Base-by-base conservation (phyloP, 2,329 filamentous ascomycete genomes). In the Didymellaceae sp. region DNA sequence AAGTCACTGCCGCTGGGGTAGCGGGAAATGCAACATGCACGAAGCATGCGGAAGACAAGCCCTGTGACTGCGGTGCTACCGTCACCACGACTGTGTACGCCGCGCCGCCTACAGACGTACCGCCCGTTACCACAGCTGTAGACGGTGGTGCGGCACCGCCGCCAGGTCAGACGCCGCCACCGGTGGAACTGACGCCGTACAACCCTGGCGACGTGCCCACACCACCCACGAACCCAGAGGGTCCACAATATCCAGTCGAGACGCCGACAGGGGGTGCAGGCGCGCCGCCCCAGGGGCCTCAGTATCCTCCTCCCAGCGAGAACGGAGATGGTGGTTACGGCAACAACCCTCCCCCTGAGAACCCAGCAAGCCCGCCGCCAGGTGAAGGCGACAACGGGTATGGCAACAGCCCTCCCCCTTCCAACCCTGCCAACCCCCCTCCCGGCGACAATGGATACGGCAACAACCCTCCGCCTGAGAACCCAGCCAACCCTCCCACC, bases 51-150 rank as follows among this genome's bases (percentile, higher is more conserved):
- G 20, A 22, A 10, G 33, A 33, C 3, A 34, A 44, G 46, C 33
- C 33, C 7, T 50, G 46, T 18, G 31, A 18, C 10, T 50, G 46
- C 26, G 39, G 38, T 28, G 26, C 26, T 10, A 39, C 28, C 6
- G 32, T 35, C 2, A 44, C 39, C 9, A 49, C 40, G 4, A 50
- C 40, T 7, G 28, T 44, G 2, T 50, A 50, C n/a, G 46, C 40
- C 1, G 11, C 14, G 6, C 40, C 47, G 1, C 34, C 41, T 0
- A 51, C 47, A 9, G 34, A 10, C 13, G 34, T 14, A 2, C 35
- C 35, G 5, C 22, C 22, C 18, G 20, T 16, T 16, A 38, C 22
- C 22, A 25, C 22, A 25, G 22, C 22, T 25, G 10, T 10, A 25
- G 22, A 25, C 10, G 22, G 22, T 6, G 22, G 22, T 25, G 10